A percentile compares a stretch with the other conserved stretches of the same genome.
These are phyloP conservation scores for Aspergillus saccharolyticus DNA, from an alignment of 495 filamentous ascomycete species.

Conservation along the genomic window DNA sequence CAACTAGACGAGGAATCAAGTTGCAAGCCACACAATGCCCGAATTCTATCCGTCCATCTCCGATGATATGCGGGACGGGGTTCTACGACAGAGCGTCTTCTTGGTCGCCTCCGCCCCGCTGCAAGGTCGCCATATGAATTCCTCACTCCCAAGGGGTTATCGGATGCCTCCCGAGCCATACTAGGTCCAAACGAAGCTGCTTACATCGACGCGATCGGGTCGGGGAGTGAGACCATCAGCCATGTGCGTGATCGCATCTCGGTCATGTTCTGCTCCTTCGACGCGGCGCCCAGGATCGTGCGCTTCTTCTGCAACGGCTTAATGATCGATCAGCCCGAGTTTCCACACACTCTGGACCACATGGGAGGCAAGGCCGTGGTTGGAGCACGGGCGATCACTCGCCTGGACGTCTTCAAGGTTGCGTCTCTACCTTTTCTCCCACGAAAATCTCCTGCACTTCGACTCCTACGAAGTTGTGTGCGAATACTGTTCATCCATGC, in stretches of 20 bases:
- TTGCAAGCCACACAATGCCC: slow-evolving; percentile 44
- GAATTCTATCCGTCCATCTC: slow-evolving; percentile 59
- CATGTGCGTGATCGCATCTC: slow-evolving; percentile 71
- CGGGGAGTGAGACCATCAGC: slow-evolving; percentile 64
- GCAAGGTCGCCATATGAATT: slow-evolving; percentile 54
- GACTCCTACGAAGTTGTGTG: too few species aligned
- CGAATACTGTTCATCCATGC: too few species aligned
- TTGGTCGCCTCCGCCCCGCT: slow-evolving; percentile 65
- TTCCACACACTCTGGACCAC: slow-evolving; percentile 14
- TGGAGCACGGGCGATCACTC: slow-evolving; percentile 57
- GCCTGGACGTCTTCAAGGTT: slow-evolving; percentile 64
- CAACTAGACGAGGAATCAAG: not conserved
- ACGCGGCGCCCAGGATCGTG: slow-evolving; percentile 58
- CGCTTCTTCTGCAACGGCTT: slow-evolving; percentile 63
- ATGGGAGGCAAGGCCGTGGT: slow-evolving; percentile 28
- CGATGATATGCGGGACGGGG: slow-evolving; percentile 51
- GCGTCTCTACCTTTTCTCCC: slow-evolving; percentile 10
- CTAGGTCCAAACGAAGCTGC: slow-evolving; percentile 54
- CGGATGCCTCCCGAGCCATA: slow-evolving; percentile 51
- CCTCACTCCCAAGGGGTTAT: slow-evolving; percentile 67
- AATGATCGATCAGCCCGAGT: slow-evolving; percentile 48
- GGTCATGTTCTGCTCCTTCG: slow-evolving; percentile 67
- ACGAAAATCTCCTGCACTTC: too few species aligned
- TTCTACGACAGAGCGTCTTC: slow-evolving; percentile 58
- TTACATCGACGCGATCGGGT: slow-evolving; percentile 69